Percentiles rank a stretch among this genome's conserved stretches.
These are phyloP conservation scores for Nakazawaea pomicola DNA, from an alignment of 805 yeast species.

Conservation along the genomic window DNA sequence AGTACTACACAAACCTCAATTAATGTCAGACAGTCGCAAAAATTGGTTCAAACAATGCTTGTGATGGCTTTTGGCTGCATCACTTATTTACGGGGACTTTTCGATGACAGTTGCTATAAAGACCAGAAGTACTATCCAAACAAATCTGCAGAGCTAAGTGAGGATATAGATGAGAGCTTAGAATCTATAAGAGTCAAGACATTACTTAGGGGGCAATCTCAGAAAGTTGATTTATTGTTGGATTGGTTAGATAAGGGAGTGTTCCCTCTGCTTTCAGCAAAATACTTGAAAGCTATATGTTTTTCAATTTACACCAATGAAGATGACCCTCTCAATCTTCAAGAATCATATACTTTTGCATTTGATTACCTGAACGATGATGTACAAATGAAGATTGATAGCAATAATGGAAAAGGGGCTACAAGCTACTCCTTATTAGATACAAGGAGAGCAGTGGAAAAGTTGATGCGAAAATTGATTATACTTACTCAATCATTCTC, in stretches of 20 bases:
- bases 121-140: constrained; percentile 42
- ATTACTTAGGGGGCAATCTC: constrained; percentile 39
- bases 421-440: constrained; percentile 22
- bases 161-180: too few relatives aligned
- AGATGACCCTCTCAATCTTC: constrained; percentile 33
- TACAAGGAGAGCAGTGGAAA: constrained; percentile 41
- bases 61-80: constrained; percentile 53
- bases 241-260: constrained; percentile 53
- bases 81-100: constrained; percentile 51
- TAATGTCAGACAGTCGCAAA: constrained; percentile 36
- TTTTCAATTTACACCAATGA: constrained; percentile 42
- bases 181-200: constrained; percentile 45
- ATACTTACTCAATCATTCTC: constrained; percentile 50
- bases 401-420: background rate
- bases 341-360: constrained; percentile 48
- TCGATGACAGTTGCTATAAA: constrained; percentile 48
- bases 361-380: constrained; percentile 34
- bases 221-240: constrained; percentile 42
- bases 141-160: too few relatives aligned
- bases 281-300: constrained; percentile 39
- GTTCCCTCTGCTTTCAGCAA: constrained; percentile 35
- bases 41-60: constrained; percentile 42
- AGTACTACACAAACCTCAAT: constrained; percentile 20
- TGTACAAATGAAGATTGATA: constrained; percentile 11
- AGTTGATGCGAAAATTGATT: constrained; percentile 45